phyloP scores from a whole-genome alignment of 1,284 basidiomycete species.

The Polyporus tsugae region DNA sequence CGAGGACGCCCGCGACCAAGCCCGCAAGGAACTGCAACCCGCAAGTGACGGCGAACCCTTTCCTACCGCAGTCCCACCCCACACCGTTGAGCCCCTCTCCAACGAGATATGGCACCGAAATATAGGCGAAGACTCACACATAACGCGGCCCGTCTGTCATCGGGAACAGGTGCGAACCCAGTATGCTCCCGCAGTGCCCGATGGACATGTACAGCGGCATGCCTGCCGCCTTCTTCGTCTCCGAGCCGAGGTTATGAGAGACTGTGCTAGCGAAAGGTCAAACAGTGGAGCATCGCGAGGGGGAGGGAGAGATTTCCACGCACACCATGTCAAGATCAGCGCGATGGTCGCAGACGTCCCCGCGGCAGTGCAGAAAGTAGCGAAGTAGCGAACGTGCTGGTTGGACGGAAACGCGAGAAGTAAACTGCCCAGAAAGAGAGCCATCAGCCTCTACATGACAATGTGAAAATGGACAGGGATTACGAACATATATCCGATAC shows the following conservation, averaged over 20 bases:
- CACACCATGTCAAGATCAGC: slow-evolving; percentile 78
- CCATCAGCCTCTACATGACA: not conserved
- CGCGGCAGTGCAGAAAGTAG: slow-evolving; percentile 72
- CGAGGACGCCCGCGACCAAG: slow-evolving; percentile 59
- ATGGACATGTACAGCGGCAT: slow-evolving; percentile 81
- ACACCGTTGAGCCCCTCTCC: not conserved
- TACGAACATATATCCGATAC: slow-evolving; percentile 71
- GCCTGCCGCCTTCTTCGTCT: slow-evolving; percentile 79
- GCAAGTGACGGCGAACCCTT: slow-evolving; percentile 70
- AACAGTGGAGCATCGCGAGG: not conserved
- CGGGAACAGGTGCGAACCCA: slow-evolving; percentile 78
- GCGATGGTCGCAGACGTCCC: slow-evolving; percentile 77
- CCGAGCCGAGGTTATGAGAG: slow-evolving; percentile 78
- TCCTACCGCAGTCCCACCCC: slow-evolving; percentile 46
- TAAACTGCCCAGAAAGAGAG: slow-evolving; percentile 46
- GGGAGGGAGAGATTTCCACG: slow-evolving; percentile 36
- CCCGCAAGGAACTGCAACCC: slow-evolving; percentile 66
- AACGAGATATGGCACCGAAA: not conserved
- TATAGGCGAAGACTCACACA: slow-evolving; percentile 48
- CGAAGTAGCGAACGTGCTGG: slow-evolving; percentile 67
- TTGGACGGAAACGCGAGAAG: slow-evolving; percentile 56
- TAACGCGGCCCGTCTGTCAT: slow-evolving; percentile 69
- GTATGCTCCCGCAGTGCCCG: slow-evolving; percentile 75
- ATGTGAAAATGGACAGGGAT: not conserved
- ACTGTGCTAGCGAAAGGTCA: slow-evolving; percentile 46